phyloP scores from a whole-genome alignment of 805 yeast genomes.

The Barnettozyma siamensis region DNA sequence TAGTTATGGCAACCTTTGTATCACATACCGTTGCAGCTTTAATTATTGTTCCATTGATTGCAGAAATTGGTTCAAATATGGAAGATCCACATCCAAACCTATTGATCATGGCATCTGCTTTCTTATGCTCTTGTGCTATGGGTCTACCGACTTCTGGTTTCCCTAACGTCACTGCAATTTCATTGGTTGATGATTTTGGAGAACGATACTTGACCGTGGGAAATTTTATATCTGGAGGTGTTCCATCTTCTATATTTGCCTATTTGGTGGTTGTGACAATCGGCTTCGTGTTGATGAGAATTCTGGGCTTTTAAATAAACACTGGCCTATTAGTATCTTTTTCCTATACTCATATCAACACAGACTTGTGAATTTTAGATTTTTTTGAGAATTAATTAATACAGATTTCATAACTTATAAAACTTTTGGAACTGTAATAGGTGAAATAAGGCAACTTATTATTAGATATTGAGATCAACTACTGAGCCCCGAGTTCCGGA shows the following conservation, averaged over 20 bases:
- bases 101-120: conserved; percentile 57
- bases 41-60: conserved; percentile 84
- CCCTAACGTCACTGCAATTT: conserved; percentile 96
- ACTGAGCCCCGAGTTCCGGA: too few species aligned
- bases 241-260: conserved; percentile 76
- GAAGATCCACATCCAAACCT: conserved; percentile 79
- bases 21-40: conserved; percentile 97
- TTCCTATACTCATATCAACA: too few species aligned
- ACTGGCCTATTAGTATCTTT: not conserved
- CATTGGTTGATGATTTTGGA: conserved; percentile 90
- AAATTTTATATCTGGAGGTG: conserved; percentile 85
- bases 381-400: too few species aligned
- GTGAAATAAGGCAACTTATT: too few species aligned
- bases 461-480: too few species aligned
- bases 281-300: conserved; percentile 69
- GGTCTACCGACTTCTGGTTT: conserved; percentile 96
- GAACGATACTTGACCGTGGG: conserved; percentile 82
- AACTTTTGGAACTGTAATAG: too few species aligned
- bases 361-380: too few species aligned
- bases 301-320: conserved; percentile 39
- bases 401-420: too few species aligned
- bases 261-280: conserved; percentile 68
- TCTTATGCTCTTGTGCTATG: conserved; percentile 92
- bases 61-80: conserved; percentile 76
- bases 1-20: conserved; percentile 88